phyloP scores from a whole-genome alignment of 1,284 basidiomycete species.

The Xerocomus nothofagi region DNA sequence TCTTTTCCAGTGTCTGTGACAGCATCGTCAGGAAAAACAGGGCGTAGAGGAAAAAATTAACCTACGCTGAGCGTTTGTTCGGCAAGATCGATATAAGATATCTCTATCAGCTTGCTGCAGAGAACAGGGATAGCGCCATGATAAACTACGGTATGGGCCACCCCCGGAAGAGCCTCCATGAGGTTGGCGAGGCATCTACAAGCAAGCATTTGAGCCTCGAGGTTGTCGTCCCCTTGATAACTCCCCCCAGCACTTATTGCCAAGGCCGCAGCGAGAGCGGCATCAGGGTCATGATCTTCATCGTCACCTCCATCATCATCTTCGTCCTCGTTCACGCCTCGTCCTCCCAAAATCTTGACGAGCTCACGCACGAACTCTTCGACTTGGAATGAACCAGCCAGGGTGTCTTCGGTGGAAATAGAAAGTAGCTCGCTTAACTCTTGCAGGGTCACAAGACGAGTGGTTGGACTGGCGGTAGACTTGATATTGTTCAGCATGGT shows the following conservation, averaged over 20 bases:
- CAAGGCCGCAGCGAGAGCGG: constrained; percentile 79
- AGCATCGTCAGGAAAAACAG: constrained; percentile 23
- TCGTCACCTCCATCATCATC: constrained; percentile 61
- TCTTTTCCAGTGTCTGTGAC: constrained; percentile 90
- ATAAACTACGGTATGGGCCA: constrained; percentile 92
- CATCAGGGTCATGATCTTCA: constrained; percentile 75
- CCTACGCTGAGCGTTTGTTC: constrained; percentile 95
- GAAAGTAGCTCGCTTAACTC: constrained; percentile 94
- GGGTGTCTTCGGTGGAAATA: constrained; percentile 96
- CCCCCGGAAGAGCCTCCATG: constrained; percentile 94
- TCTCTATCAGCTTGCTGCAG: constrained; percentile 93
- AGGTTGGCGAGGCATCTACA: constrained; percentile 94
- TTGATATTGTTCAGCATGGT: constrained; percentile 90
- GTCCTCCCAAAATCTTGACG: constrained; percentile 88
- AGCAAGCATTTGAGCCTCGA: constrained; percentile 90
- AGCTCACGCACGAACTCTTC: constrained; percentile 93
- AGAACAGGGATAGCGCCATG: constrained; percentile 93
- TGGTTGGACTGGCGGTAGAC: constrained; percentile 74
- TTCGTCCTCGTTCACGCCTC: constrained; percentile 69
- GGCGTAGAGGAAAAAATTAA: constrained; percentile 25
- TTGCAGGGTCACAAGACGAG: constrained; percentile 86
- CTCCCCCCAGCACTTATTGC: constrained; percentile 68
- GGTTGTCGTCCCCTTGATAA: constrained; percentile 79
- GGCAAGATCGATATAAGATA: constrained; percentile 94
- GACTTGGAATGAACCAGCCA: constrained; percentile 92